Conservation (phyloP, 108 stramenopile genomes). For the Licmophora abbreviata region DNA sequence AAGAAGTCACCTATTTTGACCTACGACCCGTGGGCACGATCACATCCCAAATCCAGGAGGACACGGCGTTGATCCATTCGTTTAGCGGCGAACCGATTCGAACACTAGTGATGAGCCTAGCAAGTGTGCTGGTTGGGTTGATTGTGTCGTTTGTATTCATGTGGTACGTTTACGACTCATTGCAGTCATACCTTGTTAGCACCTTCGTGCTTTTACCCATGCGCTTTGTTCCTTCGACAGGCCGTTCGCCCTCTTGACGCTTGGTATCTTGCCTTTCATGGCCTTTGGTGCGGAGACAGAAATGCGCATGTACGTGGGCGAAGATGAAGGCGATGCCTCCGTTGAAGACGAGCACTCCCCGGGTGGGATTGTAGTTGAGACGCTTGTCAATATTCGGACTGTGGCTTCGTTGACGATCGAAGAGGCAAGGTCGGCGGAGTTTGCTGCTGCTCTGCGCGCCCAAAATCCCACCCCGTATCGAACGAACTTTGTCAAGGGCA, state of each 20-base stretch:
- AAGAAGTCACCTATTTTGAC: constrained; percentile 49
- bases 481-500: constrained; percentile 23
- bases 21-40: constrained; percentile 30
- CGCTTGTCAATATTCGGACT: constrained; percentile 55
- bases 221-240: not conserved
- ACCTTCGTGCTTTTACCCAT: not conserved
- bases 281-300: constrained; percentile 45
- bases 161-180: constrained; percentile 50
- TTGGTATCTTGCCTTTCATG: constrained; percentile 47
- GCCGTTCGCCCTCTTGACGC: constrained; percentile 28
- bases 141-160: constrained; percentile 50
- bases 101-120: constrained; percentile 27
- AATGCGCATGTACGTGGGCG: constrained; percentile 45
- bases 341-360: constrained; percentile 26
- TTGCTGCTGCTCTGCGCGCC: constrained; percentile 15
- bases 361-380: constrained; percentile 48
- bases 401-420: constrained; percentile 51
- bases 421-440: constrained; percentile 17
- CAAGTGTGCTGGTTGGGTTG: constrained; percentile 46
- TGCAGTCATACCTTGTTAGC: not conserved
- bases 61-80: constrained; percentile 48
- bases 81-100: constrained; percentile 62
- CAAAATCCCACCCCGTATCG: constrained; percentile 20
- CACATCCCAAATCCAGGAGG: constrained; percentile 53
- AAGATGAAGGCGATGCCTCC: constrained; percentile 23